Conservation (phyloP, 2,329 filamentous ascomycete genomes). For the Pyrenophora teres region DNA sequence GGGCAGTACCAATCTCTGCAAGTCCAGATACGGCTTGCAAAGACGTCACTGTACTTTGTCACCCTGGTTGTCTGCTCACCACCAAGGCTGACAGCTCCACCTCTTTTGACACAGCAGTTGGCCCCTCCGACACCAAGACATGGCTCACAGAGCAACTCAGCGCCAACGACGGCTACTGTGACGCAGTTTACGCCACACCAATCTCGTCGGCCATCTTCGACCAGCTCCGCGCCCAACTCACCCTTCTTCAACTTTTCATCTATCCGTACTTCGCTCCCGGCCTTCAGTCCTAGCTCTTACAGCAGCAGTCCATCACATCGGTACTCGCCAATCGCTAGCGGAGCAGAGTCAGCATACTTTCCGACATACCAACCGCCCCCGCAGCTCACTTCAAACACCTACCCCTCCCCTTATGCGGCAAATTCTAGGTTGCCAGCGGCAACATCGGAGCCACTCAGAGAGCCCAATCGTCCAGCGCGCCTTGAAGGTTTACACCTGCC, state of each 20-base stretch:
- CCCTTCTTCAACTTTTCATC: conserved; percentile 44
- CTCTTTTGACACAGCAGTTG: conserved; percentile 42
- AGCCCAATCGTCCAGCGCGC: conserved; percentile 28
- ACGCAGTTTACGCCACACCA: conserved; percentile 38
- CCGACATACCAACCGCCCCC: conserved; percentile 35
- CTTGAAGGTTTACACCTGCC: conserved; percentile 44
- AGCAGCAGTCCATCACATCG: conserved; percentile 40
- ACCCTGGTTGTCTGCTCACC: conserved; percentile 47
- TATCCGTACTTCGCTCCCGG: conserved; percentile 43
- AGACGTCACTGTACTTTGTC: conserved; percentile 53
- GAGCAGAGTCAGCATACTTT: conserved; percentile 41
- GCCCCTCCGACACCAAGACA: conserved; percentile 38
- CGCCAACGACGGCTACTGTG: conserved; percentile 29
- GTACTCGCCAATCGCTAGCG: conserved; percentile 42
- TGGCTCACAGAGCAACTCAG: conserved; percentile 36
- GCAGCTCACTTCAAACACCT: conserved; percentile 27
- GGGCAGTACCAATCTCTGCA: conserved; percentile 43
- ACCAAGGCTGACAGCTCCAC: conserved; percentile 29
- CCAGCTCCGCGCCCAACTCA: conserved; percentile 41
- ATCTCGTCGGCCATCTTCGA: conserved; percentile 36
- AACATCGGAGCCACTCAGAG: conserved; percentile 36
- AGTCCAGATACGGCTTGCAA: conserved; percentile 47
- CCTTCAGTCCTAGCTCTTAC: conserved; percentile 42
- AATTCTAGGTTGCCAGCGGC: conserved; percentile 31
- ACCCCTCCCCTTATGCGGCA: conserved; percentile 38